Evolutionary conservation across 75 land plant genomes (phyloP), one percentile per base, ranked within the genome.

Genomic region (Pseudotsuga menziesii): DNA sequence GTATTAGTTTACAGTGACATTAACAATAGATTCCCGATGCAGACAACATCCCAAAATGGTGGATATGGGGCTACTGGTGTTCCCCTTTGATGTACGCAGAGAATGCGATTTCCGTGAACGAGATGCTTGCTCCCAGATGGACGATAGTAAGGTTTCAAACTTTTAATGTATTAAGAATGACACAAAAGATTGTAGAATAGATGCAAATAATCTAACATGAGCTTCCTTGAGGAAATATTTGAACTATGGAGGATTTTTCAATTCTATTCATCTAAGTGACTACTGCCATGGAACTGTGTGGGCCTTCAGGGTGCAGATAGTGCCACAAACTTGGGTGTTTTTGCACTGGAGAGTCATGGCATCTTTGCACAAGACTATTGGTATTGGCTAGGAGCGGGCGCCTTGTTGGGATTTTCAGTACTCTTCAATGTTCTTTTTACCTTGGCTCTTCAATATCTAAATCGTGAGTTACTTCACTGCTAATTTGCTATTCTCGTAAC

Each of bases 31-130:
- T 14, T 66, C 35, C 17, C 14, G 14, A 61, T 7, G 35, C 83
- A 91, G 88, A 41, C 57, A 48, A 72, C 41, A 91, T 91, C 29
- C 88, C 89, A 22, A 78, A 70, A 0, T 91, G 91, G 88, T 91
- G 91, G 94, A 80, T 77, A 35, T 91, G 96, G 96, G 96, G 84
- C 58, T 87, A 91, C 67, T 93, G 91, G 91, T 19, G 82, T 56
- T 93, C 95, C 20, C 94, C 94, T 15, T 32, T 93, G 61, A 79
- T 83, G 4, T 91, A 91, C 59, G 89, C 81, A 44, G 86, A 76
- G 57, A 85, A 85, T 81, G 88, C 91, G 17, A 58, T 87, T 41
- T 60, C 80, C 23, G 85, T 89, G 14, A 91, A 89, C 67, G 96
- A 91, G 75, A 74, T 89, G 62, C 70, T 77, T 71, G 83, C 90